Evolutionary conservation across 306 rosid species (phyloP), one percentile per base, ranked within the genome.

Genomic region (Vicia faba): DNA sequence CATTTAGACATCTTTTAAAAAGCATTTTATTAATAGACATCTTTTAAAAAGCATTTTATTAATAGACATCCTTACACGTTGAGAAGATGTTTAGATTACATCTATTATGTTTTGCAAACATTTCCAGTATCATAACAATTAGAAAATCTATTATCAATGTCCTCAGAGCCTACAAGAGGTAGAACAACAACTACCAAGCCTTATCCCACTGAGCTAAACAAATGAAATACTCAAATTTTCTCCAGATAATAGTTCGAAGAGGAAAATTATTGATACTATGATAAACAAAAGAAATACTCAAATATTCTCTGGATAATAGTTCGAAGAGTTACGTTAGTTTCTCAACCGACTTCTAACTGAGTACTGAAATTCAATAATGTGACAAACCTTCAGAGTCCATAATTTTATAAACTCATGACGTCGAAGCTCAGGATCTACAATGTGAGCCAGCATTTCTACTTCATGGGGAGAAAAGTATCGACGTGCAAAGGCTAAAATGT

Each of bases 381-480:
- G 56, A 43, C 79, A 3, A 80, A 76, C 81, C 96, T 80, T 80
- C 43, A 76, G 65, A 76, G 79, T 80, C 84, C 79, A 76, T 25
- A 80, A 48, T 75, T 87, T 89, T 50, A 89, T 55, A 51, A 87
- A 84, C 73, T 89, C 89, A 78, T 78, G 88, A 65, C 72, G 96
- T 81, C 66, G 93, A 67, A 78, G 78, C 85, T 92, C 96, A 57
- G 84, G 81, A 76, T 92, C 93, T 44, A 86, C 70, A 80, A 92
- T 83, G 62, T 73, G 70, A 75, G 84, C 60, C 83, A 87, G 72
- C 79, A 80, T 74, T 63, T 83, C 85, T 77, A 87, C 69, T 79
- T 92, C 96, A 66, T 66, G 51, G 18, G 87, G 84, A 71, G 96
- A 84, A 74, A 92, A 86, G 78, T 83, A 92, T 55, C 96, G 84